Evolutionary conservation across 139 green algal genomes (phyloP), one percentile per base, ranked within the genome.

Genomic region (Chlorella sp.): DNA sequence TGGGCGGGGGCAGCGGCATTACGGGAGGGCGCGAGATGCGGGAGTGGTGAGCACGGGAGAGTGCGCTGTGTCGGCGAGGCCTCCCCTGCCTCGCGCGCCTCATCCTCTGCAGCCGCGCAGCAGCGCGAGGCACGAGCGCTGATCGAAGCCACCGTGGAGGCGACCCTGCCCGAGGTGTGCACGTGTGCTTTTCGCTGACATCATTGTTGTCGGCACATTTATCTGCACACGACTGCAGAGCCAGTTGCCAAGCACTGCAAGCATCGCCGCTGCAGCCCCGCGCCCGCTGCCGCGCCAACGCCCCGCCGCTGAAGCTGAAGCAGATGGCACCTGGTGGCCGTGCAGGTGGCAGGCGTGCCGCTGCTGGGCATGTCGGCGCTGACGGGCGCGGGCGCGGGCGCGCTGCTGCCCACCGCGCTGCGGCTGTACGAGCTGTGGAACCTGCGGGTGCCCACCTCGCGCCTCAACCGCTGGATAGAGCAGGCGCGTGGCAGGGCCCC

Each of bases 351-450:
- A n/a, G 59, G 86, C 4, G 62, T 86, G 45, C 80, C 81, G 8
- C 51, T 91, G 46, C 43, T 96, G 56, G 67, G 66, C 36, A 66
- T 94, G 56, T 92, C 84, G 5, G 93, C 93, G 0, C 50, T 84
- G 27, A 74, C 77, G 7, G 90, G 91, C 8, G 41, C 45, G 23
- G 89, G 85, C 7, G 25, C 80, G 8, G 69, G 83, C 3, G 14
- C 45, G 21, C 67, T 97, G 59, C 71, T 97, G 74, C 83, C 88
- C 9, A 64, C 69, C 0, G 89, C 87, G 11, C 61, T 77, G 71
- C 38, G 40, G 0, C 65, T 76, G n/a, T 92, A 92, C 59, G 35
- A 72, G 1, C 74, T 73, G 5, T 97, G 93, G 93, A 91, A 90
- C 79, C 67, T 56, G 42, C 63, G 87, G 21, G 40, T 94, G 14